phyloP scores from a whole-genome alignment of 305 asterid genomes.

The Solanum aculeatissimum region DNA sequence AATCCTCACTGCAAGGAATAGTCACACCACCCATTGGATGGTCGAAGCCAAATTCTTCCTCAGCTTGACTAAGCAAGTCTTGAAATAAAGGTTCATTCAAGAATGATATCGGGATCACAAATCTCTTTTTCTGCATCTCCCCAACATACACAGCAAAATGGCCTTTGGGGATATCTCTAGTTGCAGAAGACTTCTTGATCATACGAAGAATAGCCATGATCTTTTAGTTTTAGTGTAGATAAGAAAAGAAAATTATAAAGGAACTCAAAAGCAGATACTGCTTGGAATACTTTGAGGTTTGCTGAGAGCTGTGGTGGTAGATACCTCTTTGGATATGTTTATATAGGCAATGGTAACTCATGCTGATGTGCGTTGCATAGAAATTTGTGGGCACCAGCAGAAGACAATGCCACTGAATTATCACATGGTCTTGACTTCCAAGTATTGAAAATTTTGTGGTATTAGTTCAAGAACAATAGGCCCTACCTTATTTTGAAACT shows the following conservation, averaged over 20 bases:
- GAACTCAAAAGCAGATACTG: neutral
- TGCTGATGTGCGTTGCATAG: neutral
- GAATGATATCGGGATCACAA: slow-evolving; percentile 7
- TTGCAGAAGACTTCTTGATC: neutral
- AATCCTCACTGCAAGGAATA: slow-evolving; percentile 32
- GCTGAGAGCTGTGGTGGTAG: neutral
- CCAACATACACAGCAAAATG: slow-evolving; percentile 6
- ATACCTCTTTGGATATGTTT: neutral
- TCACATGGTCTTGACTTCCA: slow-evolving; percentile 17
- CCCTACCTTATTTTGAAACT: neutral
- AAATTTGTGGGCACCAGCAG: neutral
- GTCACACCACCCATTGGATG: slow-evolving; percentile 7
- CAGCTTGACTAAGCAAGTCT: slow-evolving; percentile 8
- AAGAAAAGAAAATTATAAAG: neutral
- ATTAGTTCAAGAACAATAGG: neutral
- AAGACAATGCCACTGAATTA: neutral
- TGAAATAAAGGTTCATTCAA: slow-evolving; percentile 20
- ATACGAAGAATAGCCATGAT: neutral
- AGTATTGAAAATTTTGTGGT: neutral
- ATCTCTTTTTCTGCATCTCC: slow-evolving; percentile 7
- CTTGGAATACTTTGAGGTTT: neutral
- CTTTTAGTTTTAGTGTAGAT: neutral
- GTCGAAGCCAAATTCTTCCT: neutral
- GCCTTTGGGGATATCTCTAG: neutral
- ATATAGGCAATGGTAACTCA: neutral